Conservation (phyloP, 768 basidiomycete genomes). For the Pleurotus tuber-regium region DNA sequence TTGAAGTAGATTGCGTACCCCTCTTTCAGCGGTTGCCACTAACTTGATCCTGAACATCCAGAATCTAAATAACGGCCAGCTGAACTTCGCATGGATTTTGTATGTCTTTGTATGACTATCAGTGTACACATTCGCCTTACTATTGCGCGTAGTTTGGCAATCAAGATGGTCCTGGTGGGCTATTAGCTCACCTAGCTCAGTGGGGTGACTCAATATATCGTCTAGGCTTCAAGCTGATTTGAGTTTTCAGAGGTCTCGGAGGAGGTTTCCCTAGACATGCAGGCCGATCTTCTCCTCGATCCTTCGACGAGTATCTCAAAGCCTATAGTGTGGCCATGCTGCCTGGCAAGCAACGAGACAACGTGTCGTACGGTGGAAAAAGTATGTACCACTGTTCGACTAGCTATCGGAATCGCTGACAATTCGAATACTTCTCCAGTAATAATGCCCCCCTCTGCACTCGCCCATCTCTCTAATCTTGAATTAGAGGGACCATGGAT, state of each 20-base stretch:
- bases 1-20: conserved; percentile 2
- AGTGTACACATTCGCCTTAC: neutral
- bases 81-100: conserved; percentile 3
- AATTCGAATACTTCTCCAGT: conserved; percentile 46
- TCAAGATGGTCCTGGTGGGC: conserved; percentile 51
- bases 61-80: neutral
- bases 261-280: conserved; percentile 44
- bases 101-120: conserved; percentile 3
- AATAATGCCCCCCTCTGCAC: conserved; percentile 94
- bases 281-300: conserved; percentile 57
- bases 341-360: conserved; percentile 79
- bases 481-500: conserved; percentile 94
- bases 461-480: conserved; percentile 82
- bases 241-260: conserved; percentile 45
- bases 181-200: conserved; percentile 69
- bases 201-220: conserved; percentile 27
- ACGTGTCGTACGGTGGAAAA: conserved; percentile 96
- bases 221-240: conserved; percentile 8
- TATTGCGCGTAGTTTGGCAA: conserved; percentile 34
- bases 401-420: conserved; percentile 7
- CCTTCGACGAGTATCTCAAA: conserved; percentile 91
- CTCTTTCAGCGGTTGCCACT: neutral
- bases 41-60: neutral
- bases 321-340: conserved; percentile 97
- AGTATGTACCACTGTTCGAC: conserved; percentile 46